Conservation (phyloP, 208 protist genomes). For the Herpetomonas muscarum region DNA sequence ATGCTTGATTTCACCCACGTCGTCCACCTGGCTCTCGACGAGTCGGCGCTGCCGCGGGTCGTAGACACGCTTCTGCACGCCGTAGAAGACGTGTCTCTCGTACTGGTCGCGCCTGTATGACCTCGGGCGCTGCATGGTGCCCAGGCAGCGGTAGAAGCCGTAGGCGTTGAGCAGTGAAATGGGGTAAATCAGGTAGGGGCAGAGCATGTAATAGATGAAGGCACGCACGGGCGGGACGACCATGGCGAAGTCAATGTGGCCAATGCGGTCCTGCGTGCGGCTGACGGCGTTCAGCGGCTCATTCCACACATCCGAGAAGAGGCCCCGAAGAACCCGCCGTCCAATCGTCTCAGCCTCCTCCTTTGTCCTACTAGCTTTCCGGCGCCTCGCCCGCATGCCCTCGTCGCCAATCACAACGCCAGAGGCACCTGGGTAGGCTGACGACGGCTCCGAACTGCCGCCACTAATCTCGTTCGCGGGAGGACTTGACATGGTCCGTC, state of each 20-base stretch:
- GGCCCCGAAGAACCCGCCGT: slow-evolving; percentile 14
- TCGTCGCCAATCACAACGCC: not conserved
- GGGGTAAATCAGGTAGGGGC: slow-evolving; percentile 76
- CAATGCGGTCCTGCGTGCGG: slow-evolving; percentile 63
- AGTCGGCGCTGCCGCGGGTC: slow-evolving; percentile 44
- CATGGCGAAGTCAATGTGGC: slow-evolving; percentile 88
- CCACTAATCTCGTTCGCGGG: too few relatives aligned
- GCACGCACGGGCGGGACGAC: slow-evolving; percentile 65
- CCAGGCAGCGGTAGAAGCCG: slow-evolving; percentile 77
- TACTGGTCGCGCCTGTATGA: slow-evolving; percentile 68
- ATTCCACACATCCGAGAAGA: slow-evolving; percentile 73
- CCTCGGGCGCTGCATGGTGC: slow-evolving; percentile 60
- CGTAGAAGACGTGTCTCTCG: slow-evolving; percentile 73
- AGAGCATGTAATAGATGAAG: slow-evolving; percentile 73
- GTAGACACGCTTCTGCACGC: slow-evolving; percentile 80
- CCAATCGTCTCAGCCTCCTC: slow-evolving; percentile 1
- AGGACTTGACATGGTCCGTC: too few relatives aligned
- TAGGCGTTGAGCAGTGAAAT: slow-evolving; percentile 59
- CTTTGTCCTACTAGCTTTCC: not conserved
- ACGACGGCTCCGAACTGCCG: too few relatives aligned
- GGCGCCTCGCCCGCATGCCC: not conserved
- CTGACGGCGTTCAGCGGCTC: slow-evolving; percentile 70
- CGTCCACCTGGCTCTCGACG: slow-evolving; percentile 56
- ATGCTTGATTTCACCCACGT: slow-evolving; percentile 68
- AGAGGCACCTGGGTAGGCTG: too few relatives aligned